A percentile compares a stretch with the other conserved stretches of the same genome.
These are phyloP conservation scores for Funneliformis caledonium DNA, from an alignment of 371 early-diverging fungal genomes.

Conservation along the genomic window DNA sequence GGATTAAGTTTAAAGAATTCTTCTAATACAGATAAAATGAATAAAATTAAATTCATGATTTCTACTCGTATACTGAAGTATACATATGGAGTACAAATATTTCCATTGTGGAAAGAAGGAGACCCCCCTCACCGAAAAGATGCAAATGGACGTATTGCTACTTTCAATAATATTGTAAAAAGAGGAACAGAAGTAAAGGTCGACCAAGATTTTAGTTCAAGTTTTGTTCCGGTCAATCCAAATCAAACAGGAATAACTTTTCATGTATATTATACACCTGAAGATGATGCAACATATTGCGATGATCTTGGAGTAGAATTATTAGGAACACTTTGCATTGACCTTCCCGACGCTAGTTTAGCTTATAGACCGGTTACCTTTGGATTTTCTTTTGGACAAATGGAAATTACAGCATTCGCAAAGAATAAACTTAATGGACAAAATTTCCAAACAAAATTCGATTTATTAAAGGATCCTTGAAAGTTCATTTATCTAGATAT, in stretches of 20 bases:
- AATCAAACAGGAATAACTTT: slow-evolving; percentile 4
- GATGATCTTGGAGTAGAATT: slow-evolving; percentile 7
- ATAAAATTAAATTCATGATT: not conserved
- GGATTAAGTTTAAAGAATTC: not conserved
- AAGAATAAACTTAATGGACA: not conserved
- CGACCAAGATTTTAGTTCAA: not conserved
- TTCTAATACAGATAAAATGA: not conserved
- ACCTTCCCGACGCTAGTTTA: not conserved
- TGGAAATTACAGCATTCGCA: slow-evolving; percentile 37
- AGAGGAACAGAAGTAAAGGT: not conserved
- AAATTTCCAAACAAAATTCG: not conserved
- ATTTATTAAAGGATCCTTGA: not conserved
- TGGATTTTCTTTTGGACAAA: slow-evolving; percentile 27
- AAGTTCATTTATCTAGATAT: no score
- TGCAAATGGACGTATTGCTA: not conserved
- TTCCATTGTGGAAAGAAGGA: slow-evolving; percentile 22
- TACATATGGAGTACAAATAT: slow-evolving; percentile 2
- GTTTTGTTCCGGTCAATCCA: not conserved
- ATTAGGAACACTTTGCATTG: slow-evolving; percentile 4
- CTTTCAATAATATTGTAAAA: slow-evolving; percentile 1
- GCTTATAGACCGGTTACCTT: not conserved
- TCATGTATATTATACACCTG: slow-evolving; percentile 1
- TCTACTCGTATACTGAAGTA: slow-evolving; percentile 2
- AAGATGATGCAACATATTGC: not conserved
- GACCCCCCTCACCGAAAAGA: not conserved